Evolutionary conservation across 2,329 filamentous ascomycete genomes (phyloP), one percentile per base, ranked within the genome.

Genomic region (Sarocladiaceae sp.): DNA sequence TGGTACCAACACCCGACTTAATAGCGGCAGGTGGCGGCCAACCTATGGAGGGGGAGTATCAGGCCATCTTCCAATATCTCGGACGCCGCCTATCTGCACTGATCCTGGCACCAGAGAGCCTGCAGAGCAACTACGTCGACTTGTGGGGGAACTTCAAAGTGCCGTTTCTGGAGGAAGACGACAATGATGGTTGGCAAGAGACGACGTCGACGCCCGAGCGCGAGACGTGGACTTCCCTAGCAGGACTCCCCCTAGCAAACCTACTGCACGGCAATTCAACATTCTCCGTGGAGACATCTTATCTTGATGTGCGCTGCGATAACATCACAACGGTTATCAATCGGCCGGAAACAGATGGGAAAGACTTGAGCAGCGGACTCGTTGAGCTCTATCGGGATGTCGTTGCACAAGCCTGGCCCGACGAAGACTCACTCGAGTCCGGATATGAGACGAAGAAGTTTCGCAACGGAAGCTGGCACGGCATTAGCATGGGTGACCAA

Each of bases 91-190:
- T 29, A 29, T 7, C 45, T 2, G 47, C 51, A 6, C 45, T 52
- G 5, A 26, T 58, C 1, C 44, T 53, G 3, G 49, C 52, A 1
- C 55, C 58, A 2, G 40, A 46, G 13, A 29, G 26, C 26, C 9
- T 29, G 26, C 26, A 29, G 13, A 7, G 13, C 9, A 13, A 29
- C 13, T 13, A 29, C 9, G 26, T 29, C 1, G 57, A 60, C 34
- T 34, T 53, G 1, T 58, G 55, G 55, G 55, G 55, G 2, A 59
- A 60, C 39, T 49, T 56, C 33, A 56, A 55, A 39, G 52, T 60
- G 4, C 58, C 57, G 2, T 52, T 45, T 7, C 48, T 50, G 9
- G 13, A 7, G 7, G 26, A 13, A 29, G 13, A 29, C 7, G 13
- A 7, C 7, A 29, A 29, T 29, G 26, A 29, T 29, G 26, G 13